These are phyloP conservation scores for Cercospora sesami DNA, from an alignment of 2,329 filamentous ascomycete species.

Conservation along the genomic window DNA sequence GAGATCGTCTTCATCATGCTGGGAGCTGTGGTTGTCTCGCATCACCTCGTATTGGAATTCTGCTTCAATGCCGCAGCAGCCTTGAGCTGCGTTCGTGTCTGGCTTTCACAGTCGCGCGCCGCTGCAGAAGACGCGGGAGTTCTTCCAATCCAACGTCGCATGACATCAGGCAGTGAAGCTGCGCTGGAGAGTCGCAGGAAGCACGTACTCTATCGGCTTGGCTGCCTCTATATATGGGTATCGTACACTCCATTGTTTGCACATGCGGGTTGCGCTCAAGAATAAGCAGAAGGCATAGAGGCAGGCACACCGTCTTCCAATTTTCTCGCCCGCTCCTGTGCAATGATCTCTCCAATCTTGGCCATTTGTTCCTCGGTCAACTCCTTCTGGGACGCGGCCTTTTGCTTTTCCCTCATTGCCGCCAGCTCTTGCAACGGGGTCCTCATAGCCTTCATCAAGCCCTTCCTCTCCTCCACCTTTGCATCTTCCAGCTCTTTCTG, in stretches of 20 bases:
- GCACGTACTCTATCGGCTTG: neutral
- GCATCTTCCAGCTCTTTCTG: slow-evolving; percentile 62
- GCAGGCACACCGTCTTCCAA: neutral
- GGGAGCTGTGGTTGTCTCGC: neutral
- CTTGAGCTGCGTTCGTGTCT: neutral
- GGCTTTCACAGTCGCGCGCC: neutral
- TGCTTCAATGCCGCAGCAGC: neutral
- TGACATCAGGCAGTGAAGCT: neutral
- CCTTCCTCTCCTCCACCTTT: slow-evolving; percentile 48
- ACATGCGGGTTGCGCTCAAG: neutral
- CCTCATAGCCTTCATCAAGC: slow-evolving; percentile 44
- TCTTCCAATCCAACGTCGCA: neutral
- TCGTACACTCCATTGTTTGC: slow-evolving; percentile 17
- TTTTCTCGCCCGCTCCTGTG: slow-evolving; percentile 25
- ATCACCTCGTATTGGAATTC: neutral
- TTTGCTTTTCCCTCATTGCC: slow-evolving; percentile 42
- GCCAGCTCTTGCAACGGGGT: slow-evolving; percentile 51
- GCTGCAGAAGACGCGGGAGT: neutral
- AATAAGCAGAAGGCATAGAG: neutral
- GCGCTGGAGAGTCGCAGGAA: neutral
- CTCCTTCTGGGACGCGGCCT: slow-evolving; percentile 41
- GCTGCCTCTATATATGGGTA: slow-evolving; percentile 14
- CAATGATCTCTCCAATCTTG: slow-evolving; percentile 47
- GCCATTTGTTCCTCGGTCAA: slow-evolving; percentile 43
- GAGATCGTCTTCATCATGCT: neutral